A percentile compares a stretch with the other conserved stretches of the same genome.
Conservation (phyloP, 2,329 filamentous ascomycete genomes). For the Monilinia polystroma region DNA sequence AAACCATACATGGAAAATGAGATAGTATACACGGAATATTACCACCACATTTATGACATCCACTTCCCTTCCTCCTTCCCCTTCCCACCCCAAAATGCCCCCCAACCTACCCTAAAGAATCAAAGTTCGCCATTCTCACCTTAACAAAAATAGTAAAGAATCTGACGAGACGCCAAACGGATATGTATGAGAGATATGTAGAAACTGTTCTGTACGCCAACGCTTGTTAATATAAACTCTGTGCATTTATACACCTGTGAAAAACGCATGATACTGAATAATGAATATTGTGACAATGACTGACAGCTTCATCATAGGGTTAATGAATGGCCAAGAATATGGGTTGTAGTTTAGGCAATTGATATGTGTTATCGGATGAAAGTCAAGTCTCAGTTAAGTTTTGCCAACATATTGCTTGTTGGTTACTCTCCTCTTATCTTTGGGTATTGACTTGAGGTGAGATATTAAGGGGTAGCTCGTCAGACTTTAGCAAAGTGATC, state of each 20-base stretch:
- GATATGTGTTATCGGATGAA: conserved; percentile 1
- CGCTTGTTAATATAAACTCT: conserved; percentile 15
- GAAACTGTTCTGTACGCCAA: conserved; percentile 15
- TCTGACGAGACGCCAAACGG: conserved; percentile 6
- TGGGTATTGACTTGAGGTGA: neutral
- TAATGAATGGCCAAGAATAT: neutral
- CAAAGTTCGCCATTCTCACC: conserved; percentile 13
- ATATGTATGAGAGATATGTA: conserved; percentile 9
- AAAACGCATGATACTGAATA: conserved; percentile 7
- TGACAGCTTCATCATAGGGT: conserved; percentile 9
- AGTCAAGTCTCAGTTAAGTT: neutral
- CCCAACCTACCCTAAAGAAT: neutral
- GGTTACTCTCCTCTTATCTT: neutral
- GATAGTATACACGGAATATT: conserved; percentile 20
- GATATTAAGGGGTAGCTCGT: neutral
- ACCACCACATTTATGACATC: conserved; percentile 10
- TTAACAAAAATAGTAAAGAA: conserved; percentile 1
- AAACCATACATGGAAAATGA: neutral
- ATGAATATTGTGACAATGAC: conserved; percentile 11
- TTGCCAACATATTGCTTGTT: neutral
- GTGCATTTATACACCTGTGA: conserved; percentile 12
- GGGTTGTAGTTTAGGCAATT: neutral
- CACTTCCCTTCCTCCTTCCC: neutral
- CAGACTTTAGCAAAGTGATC: conserved; percentile 7
- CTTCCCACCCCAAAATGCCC: neutral